A percentile compares a stretch with the other conserved stretches of the same genome.
Evolutionary conservation across 2,329 filamentous ascomycete species (phyloP).

Genomic region (Xylariaceae sp.): DNA sequence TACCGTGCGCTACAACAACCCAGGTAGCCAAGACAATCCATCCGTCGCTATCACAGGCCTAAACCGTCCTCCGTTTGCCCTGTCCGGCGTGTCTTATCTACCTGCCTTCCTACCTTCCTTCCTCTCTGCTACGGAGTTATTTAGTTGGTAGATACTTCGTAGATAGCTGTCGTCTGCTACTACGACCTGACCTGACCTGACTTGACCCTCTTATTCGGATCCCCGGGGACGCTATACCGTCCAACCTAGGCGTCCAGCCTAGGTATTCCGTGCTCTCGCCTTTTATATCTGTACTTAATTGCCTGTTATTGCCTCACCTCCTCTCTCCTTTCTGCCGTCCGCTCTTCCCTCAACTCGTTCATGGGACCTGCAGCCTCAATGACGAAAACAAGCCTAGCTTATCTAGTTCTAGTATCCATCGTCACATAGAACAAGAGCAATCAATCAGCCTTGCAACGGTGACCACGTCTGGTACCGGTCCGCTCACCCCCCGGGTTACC

Average conservation of each 20-base stretch:
- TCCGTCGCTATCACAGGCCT: conserved; percentile 15
- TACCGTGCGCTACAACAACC: neutral
- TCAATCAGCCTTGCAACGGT: conserved; percentile 21
- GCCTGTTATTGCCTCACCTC: neutral
- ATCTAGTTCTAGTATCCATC: conserved; percentile 51
- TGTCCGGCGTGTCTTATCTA: neutral
- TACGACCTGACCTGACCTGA: conserved; percentile 11
- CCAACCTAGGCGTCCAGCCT: neutral
- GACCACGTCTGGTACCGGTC: conserved; percentile 13
- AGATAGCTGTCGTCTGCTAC: conserved; percentile 4
- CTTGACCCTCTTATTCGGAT: conserved; percentile 8
- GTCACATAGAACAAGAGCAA: conserved; percentile 40
- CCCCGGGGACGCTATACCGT: conserved; percentile 1
- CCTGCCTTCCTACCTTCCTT: neutral
- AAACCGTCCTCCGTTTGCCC: neutral
- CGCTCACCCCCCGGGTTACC: conserved; percentile 6
- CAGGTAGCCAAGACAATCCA: neutral
- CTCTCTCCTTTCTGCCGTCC: conserved; percentile 1
- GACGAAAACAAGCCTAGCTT: conserved; percentile 54
- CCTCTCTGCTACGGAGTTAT: no score
- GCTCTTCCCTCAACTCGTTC: neutral
- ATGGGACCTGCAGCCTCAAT: conserved; percentile 37
- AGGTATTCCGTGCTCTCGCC: neutral
- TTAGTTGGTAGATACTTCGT: no score
- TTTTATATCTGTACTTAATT: neutral